Conservation (phyloP, 2,329 filamentous ascomycete species). For the Alternaria brassicae region DNA sequence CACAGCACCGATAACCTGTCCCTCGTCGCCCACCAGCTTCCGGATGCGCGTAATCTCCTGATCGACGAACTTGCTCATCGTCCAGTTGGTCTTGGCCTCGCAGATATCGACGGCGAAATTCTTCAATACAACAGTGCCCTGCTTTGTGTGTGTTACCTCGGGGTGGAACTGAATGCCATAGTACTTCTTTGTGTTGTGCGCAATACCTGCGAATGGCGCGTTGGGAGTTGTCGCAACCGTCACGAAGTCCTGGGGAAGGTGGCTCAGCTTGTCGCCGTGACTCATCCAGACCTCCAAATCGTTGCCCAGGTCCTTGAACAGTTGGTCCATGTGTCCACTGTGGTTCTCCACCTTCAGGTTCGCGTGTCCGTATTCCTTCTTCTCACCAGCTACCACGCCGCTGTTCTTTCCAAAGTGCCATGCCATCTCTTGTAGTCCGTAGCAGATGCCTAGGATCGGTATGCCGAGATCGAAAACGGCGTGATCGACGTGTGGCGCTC, state of each 20-base stretch:
- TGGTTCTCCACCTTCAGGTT: conserved; percentile 67
- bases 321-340: conserved; percentile 70
- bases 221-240: conserved; percentile 78
- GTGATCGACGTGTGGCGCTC: conserved; percentile 79
- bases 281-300: conserved; percentile 82
- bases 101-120: conserved; percentile 91
- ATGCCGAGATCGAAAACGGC: conserved; percentile 79
- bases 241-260: conserved; percentile 75
- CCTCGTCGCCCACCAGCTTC: conserved; percentile 78
- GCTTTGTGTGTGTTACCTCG: conserved; percentile 76
- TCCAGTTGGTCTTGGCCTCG: conserved; percentile 77
- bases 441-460: conserved; percentile 68
- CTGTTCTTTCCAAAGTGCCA: conserved; percentile 69
- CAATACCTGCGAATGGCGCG: conserved; percentile 80
- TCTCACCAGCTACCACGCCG: conserved; percentile 68
- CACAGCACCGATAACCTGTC: conserved; percentile 81
- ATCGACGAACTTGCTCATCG: conserved; percentile 82
- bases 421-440: conserved; percentile 74
- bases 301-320: conserved; percentile 79
- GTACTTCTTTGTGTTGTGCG: conserved; percentile 71
- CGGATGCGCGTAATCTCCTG: conserved; percentile 83
- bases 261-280: conserved; percentile 83
- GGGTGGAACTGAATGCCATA: conserved; percentile 92
- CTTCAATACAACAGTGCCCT: conserved; percentile 72
- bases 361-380: conserved; percentile 75